phyloP scores from a whole-genome alignment of 352 stramenopile species.

The Globisporangium carolinianum region DNA sequence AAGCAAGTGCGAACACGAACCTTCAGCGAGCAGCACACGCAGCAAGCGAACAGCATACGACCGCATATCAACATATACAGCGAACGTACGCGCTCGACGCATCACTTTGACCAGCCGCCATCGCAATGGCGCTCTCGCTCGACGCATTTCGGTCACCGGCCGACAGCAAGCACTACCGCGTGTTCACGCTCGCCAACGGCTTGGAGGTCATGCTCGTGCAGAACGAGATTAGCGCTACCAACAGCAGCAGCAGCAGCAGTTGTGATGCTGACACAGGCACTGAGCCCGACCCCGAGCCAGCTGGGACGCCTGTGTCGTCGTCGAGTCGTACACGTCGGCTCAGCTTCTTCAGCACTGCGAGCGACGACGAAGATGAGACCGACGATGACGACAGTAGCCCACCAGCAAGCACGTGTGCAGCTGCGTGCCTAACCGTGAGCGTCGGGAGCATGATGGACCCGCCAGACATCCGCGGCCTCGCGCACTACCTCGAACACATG shows the following conservation, averaged over 20 bases:
- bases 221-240: constrained; percentile 13
- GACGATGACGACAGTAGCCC: constrained; percentile 9
- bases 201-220: constrained; percentile 59
- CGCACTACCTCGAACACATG: constrained; percentile 91
- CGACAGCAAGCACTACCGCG: constrained; percentile 69
- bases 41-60: no score
- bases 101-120: no score
- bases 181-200: constrained; percentile 60
- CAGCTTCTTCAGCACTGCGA: constrained; percentile 11
- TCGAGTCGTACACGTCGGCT: constrained; percentile 3
- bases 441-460: constrained; percentile 61
- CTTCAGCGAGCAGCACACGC: no score
- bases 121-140: constrained; percentile 16
- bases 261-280: background rate
- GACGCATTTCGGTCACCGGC: constrained; percentile 43
- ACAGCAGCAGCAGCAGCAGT: background rate
- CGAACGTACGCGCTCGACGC: no score
- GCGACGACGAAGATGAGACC: constrained; percentile 15
- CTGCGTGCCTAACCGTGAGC: constrained; percentile 46
- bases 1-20: no score
- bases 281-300: constrained; percentile 1
- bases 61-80: no score
- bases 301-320: background rate
- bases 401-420: constrained; percentile 20
- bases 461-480: constrained; percentile 43